These are phyloP conservation scores for Annulohypoxylon truncatum DNA, from an alignment of 2,329 filamentous ascomycete species.

Conservation along the genomic window DNA sequence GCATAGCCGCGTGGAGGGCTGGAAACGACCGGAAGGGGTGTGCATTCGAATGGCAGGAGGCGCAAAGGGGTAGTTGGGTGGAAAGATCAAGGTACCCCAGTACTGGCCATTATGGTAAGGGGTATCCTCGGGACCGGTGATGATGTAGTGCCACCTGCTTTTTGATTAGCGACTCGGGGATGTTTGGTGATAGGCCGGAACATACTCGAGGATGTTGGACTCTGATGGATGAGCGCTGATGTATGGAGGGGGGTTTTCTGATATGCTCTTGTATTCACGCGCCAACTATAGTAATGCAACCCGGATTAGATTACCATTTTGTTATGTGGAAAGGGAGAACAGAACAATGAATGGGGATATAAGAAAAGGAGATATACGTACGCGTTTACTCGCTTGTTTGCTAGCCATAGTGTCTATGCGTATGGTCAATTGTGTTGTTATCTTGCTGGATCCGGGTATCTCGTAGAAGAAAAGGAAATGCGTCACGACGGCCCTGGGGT, in stretches of 20 bases:
- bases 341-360: not conserved
- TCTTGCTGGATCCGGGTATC: not conserved
- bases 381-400: slow-evolving; percentile 78
- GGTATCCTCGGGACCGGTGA: slow-evolving; percentile 92
- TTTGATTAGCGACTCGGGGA: slow-evolving; percentile 39
- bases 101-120: slow-evolving; percentile 96
- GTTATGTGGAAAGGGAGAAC: not conserved
- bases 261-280: slow-evolving; percentile 71
- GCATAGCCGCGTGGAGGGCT: slow-evolving; percentile 90
- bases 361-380: slow-evolving; percentile 53
- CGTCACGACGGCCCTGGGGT: slow-evolving; percentile 25
- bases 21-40: slow-evolving; percentile 94
- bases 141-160: slow-evolving; percentile 88
- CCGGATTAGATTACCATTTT: slow-evolving; percentile 8
- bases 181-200: not conserved
- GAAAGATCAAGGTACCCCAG: slow-evolving; percentile 97
- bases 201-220: slow-evolving; percentile 88
- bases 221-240: slow-evolving; percentile 91
- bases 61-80: slow-evolving; percentile 95
- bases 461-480: slow-evolving; percentile 39
- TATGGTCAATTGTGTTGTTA: not conserved
- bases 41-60: slow-evolving; percentile 99
- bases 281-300: slow-evolving; percentile 61
- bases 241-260: slow-evolving; percentile 84
- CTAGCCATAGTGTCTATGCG: slow-evolving; percentile 68